Conservation (phyloP, 73 alveolate genomes). For the Symbiodinium natans region DNA sequence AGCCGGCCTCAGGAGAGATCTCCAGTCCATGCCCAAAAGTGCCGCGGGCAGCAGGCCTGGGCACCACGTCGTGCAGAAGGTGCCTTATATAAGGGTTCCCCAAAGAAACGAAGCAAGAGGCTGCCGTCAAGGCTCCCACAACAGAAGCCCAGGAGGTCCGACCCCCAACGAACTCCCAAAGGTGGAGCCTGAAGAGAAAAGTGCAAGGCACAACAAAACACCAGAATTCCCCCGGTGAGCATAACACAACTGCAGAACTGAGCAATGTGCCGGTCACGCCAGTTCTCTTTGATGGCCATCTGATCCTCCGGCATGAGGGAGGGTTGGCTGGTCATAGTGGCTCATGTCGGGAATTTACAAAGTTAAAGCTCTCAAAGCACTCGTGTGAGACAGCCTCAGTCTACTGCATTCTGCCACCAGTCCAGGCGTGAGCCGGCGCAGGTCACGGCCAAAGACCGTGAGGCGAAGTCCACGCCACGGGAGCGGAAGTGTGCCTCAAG, state of each 20-base stretch:
- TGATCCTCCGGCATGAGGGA: no score
- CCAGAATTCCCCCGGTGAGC: not conserved
- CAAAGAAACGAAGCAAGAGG: no score
- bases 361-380: no score
- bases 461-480: not conserved
- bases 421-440: constrained; percentile 9
- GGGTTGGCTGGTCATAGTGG: no score
- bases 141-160: constrained; percentile 14
- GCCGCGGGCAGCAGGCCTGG: constrained; percentile 5
- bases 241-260: not conserved
- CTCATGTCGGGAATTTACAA: no score
- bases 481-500: not conserved
- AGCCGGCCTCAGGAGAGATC: not conserved
- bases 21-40: not conserved
- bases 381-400: no score
- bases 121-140: not conserved
- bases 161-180: not conserved
- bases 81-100: no score
- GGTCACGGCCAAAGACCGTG: not conserved
- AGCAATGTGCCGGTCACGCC: not conserved
- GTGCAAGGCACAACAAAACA: not conserved
- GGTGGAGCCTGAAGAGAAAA: not conserved
- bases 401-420: no score
- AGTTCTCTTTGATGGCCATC: not conserved
- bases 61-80: no score